Evolutionary conservation across 768 basidiomycete species (phyloP).

Genomic region (Amanita polypyramis): DNA sequence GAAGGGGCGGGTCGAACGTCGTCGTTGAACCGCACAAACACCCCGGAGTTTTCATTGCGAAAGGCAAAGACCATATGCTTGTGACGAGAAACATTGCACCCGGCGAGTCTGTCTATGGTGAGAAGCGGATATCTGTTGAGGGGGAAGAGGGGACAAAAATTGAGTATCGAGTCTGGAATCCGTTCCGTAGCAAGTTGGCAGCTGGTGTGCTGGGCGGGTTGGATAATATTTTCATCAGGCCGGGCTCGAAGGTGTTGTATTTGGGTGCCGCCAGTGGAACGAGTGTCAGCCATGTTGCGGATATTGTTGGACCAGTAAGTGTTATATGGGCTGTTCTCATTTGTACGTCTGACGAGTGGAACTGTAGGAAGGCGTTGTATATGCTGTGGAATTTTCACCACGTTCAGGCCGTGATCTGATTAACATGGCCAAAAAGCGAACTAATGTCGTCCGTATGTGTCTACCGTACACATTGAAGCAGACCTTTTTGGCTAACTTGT

Average conservation of each 20-base stretch:
- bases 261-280: conserved; percentile 97
- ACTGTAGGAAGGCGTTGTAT: conserved; percentile 83
- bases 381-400: conserved; percentile 96
- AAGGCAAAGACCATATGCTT: conserved; percentile 93
- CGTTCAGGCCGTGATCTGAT: conserved; percentile 96
- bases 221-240: conserved; percentile 86
- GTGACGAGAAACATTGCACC: conserved; percentile 98
- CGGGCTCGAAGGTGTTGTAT: conserved; percentile 94
- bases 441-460: conserved; percentile 91
- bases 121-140: conserved; percentile 91
- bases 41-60: conserved; percentile 90
- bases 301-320: conserved; percentile 92
- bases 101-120: conserved; percentile 96
- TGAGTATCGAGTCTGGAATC: conserved; percentile 99
- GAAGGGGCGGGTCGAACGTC: conserved; percentile 75
- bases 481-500: conserved; percentile 1
- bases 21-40: conserved; percentile 95
- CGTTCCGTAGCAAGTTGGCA: conserved; percentile 93
- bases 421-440: conserved; percentile 98
- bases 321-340: background rate
- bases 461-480: background rate
- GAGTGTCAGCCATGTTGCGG: conserved; percentile 96
- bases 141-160: conserved; percentile 72
- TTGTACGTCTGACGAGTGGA: conserved; percentile 2
- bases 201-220: conserved; percentile 94